Evolutionary conservation across 345 rosid species (phyloP).

Genomic region (Linum trigynum): DNA sequence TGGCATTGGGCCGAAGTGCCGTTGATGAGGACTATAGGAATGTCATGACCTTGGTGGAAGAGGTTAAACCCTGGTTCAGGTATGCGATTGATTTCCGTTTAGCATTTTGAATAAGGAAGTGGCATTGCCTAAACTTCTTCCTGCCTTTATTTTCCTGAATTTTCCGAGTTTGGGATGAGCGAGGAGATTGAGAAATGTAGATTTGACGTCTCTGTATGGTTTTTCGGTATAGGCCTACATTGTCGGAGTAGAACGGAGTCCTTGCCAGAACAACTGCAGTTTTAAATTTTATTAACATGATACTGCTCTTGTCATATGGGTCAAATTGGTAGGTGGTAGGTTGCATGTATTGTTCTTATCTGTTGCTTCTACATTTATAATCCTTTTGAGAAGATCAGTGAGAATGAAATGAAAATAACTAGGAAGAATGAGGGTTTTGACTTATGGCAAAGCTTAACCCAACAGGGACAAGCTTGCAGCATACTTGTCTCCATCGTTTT

Average conservation of each 20-base stretch:
- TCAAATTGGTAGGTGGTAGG: not conserved
- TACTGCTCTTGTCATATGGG: not conserved
- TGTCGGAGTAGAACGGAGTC: not conserved
- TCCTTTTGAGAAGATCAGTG: not conserved
- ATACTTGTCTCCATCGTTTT: not conserved
- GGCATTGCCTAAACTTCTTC: not conserved
- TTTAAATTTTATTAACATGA: not conserved
- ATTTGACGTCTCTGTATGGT: too few species aligned
- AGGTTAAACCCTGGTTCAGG: constrained; percentile 68
- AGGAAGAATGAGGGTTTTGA: not conserved
- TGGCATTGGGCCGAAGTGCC: constrained; percentile 33
- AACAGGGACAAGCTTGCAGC: not conserved
- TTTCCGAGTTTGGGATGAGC: not conserved
- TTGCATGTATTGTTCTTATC: not conserved
- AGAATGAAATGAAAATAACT: not conserved
- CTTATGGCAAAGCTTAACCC: not conserved
- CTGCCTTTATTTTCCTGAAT: not conserved
- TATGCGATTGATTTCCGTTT: constrained; percentile 15
- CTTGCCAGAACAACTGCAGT: not conserved
- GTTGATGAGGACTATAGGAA: constrained; percentile 31
- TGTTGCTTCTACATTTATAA: not conserved
- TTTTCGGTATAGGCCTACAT: too few species aligned
- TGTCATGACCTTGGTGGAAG: constrained; percentile 41
- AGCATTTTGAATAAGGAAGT: not conserved
- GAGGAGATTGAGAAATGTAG: not conserved